phyloP scores from a whole-genome alignment of 2,329 filamentous ascomycete genomes.

The Fusarium decemcellulare region DNA sequence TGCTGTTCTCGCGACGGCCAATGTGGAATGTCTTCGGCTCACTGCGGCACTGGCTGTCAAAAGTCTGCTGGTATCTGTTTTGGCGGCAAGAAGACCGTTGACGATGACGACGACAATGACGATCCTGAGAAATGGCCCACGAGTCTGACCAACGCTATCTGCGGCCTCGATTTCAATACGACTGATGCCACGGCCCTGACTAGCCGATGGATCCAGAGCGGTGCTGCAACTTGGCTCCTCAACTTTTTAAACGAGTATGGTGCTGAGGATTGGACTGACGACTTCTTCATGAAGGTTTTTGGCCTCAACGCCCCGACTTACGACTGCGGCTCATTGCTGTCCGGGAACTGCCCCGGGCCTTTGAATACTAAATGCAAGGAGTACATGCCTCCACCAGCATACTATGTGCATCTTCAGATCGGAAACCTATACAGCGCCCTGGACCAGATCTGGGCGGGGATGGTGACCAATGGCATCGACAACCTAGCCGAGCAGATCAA shows the following conservation, averaged over 20 bases:
- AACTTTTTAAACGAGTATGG: neutral
- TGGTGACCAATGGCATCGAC: conserved; percentile 12
- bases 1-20: conserved; percentile 21
- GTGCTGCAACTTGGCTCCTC: conserved; percentile 1
- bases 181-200: neutral
- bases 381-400: conserved; percentile 17
- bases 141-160: neutral
- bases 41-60: conserved; percentile 24
- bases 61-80: conserved; percentile 4
- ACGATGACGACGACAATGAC: neutral
- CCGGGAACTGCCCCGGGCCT: conserved; percentile 4
- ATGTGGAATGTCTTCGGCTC: conserved; percentile 6
- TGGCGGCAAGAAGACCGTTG: conserved; percentile 15
- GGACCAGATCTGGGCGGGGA: conserved; percentile 10
- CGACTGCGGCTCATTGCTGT: neutral
- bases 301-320: neutral
- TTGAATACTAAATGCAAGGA: neutral
- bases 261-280: conserved; percentile 1
- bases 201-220: conserved; percentile 2
- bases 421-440: conserved; percentile 18
- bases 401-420: conserved; percentile 27
- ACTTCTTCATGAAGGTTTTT: neutral
- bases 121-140: neutral
- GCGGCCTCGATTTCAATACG: neutral
- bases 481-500: conserved; percentile 15